Evolutionary conservation across 2,329 filamentous ascomycete genomes (phyloP), one percentile per base, ranked within the genome.

Genomic region (Paramyrothecium roridum): DNA sequence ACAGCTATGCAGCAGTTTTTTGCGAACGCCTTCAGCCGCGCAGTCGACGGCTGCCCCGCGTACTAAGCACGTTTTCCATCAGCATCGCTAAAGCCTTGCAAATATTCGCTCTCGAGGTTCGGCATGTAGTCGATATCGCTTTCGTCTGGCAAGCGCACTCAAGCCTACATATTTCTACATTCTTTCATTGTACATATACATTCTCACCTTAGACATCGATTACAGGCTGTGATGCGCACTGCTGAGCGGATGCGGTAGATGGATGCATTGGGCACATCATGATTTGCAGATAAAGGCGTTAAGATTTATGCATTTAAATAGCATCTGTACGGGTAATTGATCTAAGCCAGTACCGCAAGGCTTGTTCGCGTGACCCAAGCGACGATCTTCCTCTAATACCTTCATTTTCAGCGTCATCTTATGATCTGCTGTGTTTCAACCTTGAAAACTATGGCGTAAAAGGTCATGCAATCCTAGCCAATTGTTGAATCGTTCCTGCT

Each of bases 1-100:
- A 82, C 83, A 21, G 95, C 95, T 19, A 97, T 99, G 93, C 90
- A 97, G 72, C 84, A 92, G 54, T 95, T 99, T 73, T 99, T 99
- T 67, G 81, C 88, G 4, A 82, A 81, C 45, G 90, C 90, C 12
- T 93, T 93, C 72, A 74, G 79, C 61, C 82, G 88, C 57, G 89
- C 88, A 2, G 70, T 85, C 67, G 79, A 74, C 49, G 81, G 80
- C n/a, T 86, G 83, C 65, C 78, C 81, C 20, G 68, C 76, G 2
- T 83, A 81, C 61, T 84, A 63, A 73, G 59, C 8, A 43, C 37
- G 13, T 43, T 43, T 19, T 43, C 16, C 7, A 19, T 37, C 33
- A 19, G 13, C 37, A 16, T 17, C 16, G 37, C 37, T 8, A 17
- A 43, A 17, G 13, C 16, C 37, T 6, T 30, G 26, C 26, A 30